Evolutionary conservation across 2,329 filamentous ascomycete species (phyloP).

Genomic region (Xylariales sp.): DNA sequence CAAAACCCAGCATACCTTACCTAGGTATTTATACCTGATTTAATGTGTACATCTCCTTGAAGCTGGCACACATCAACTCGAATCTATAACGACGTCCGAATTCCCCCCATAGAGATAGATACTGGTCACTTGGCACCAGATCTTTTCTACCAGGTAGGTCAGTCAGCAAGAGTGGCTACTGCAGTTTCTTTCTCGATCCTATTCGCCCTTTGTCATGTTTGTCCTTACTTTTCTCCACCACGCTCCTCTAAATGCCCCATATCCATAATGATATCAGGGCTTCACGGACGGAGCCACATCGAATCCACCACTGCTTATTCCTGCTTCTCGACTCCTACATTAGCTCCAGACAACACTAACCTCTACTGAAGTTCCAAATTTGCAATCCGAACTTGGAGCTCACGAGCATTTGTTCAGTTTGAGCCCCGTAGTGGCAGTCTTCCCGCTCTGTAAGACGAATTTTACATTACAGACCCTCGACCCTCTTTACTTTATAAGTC

Average conservation of each 20-base stretch:
- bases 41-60: no score
- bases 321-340: background rate
- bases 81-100: no score
- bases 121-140: no score
- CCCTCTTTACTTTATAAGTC: slow-evolving; percentile 7
- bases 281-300: slow-evolving; percentile 9
- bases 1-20: no score
- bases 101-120: no score
- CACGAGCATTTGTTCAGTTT: background rate
- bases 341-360: slow-evolving; percentile 13
- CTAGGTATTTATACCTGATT: no score
- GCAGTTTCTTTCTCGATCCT: background rate
- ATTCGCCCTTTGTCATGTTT: slow-evolving; percentile 31
- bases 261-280: slow-evolving; percentile 29
- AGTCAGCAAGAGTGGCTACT: background rate
- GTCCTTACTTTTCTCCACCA: slow-evolving; percentile 33
- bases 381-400: background rate
- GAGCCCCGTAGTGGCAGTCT: background rate
- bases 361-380: background rate
- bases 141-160: background rate
- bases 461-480: slow-evolving; percentile 1
- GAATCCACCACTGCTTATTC: slow-evolving; percentile 23
- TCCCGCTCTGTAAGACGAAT: background rate
- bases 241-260: slow-evolving; percentile 27
- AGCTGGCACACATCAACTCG: no score